Percentiles rank a stretch among this genome's conserved stretches.
Conservation (phyloP, 371 early-diverging fungal genomes). For the Gilbertella persicaria region DNA sequence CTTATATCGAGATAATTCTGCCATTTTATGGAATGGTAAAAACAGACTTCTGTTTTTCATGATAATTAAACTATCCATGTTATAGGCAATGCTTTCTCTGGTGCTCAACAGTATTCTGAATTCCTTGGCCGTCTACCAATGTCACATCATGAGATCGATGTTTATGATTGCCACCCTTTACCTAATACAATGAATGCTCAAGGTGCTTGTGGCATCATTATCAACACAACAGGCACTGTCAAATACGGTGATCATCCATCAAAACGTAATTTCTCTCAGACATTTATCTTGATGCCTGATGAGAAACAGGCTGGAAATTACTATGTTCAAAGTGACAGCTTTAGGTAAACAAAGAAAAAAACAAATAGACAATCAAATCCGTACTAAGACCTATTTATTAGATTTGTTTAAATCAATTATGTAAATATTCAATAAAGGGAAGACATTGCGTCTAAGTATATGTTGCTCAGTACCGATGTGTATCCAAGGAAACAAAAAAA, state of each 20-base stretch:
- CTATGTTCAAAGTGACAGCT: slow-evolving; percentile 63
- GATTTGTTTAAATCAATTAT: no score
- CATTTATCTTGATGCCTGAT: slow-evolving; percentile 70
- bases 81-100: slow-evolving; percentile 59
- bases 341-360: slow-evolving; percentile 50
- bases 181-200: slow-evolving; percentile 45
- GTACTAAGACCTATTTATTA: no score
- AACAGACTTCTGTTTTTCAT: neutral
- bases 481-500: no score
- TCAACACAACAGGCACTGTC: slow-evolving; percentile 61
- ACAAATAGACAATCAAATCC: no score
- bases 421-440: no score
- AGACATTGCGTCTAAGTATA: no score
- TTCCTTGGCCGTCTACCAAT: slow-evolving; percentile 60
- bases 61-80: neutral
- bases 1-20: slow-evolving; percentile 67
- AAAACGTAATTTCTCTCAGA: slow-evolving; percentile 61
- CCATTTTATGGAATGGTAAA: slow-evolving; percentile 78
- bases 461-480: no score
- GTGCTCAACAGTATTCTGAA: slow-evolving; percentile 58
- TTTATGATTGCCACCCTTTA: slow-evolving; percentile 72
- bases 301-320: slow-evolving; percentile 50
- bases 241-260: slow-evolving; percentile 59
- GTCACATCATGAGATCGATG: slow-evolving; percentile 61
- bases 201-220: slow-evolving; percentile 52